phyloP scores from a whole-genome alignment of 352 stramenopile species.

The Globisporangium apiculatum region DNA sequence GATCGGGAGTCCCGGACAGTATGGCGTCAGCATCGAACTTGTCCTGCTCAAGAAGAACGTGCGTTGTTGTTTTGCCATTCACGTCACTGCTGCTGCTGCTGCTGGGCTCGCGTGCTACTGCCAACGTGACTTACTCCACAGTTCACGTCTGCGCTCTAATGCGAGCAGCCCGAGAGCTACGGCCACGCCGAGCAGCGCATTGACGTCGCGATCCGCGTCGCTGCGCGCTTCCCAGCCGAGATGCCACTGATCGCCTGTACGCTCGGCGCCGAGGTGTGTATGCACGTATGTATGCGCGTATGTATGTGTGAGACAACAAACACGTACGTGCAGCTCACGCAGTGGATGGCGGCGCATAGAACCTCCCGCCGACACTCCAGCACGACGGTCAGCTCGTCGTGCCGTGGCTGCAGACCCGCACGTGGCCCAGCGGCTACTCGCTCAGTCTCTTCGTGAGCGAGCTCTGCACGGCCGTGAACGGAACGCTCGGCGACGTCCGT shows the following conservation, averaged over 20 bases:
- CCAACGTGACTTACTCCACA: too few species aligned
- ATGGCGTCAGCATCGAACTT: conserved; percentile 27
- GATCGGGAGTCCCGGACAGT: conserved; percentile 17
- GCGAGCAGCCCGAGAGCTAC: conserved; percentile 23
- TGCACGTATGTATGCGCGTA: too few species aligned
- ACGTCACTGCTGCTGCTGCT: background rate
- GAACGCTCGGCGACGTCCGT: conserved; percentile 5
- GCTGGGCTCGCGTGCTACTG: too few species aligned
- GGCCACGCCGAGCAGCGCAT: conserved; percentile 27
- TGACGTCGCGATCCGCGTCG: conserved; percentile 36
- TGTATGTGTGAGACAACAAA: background rate
- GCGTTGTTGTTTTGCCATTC: background rate
- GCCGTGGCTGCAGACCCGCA: conserved; percentile 38
- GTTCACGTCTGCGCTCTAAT: background rate
- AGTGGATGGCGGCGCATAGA: conserved; percentile 14
- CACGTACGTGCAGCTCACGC: background rate
- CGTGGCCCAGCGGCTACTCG: conserved; percentile 49
- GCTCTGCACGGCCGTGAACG: conserved; percentile 30
- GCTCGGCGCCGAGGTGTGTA: conserved; percentile 31
- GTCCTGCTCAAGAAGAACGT: conserved; percentile 34
- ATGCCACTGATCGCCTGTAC: conserved; percentile 39
- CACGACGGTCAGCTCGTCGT: conserved; percentile 31
- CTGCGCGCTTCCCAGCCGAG: conserved; percentile 31
- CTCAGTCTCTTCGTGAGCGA: conserved; percentile 39
- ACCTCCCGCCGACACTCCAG: conserved; percentile 27